Evolutionary conservation across 345 rosid genomes (phyloP).

Genomic region (Draba incana): DNA sequence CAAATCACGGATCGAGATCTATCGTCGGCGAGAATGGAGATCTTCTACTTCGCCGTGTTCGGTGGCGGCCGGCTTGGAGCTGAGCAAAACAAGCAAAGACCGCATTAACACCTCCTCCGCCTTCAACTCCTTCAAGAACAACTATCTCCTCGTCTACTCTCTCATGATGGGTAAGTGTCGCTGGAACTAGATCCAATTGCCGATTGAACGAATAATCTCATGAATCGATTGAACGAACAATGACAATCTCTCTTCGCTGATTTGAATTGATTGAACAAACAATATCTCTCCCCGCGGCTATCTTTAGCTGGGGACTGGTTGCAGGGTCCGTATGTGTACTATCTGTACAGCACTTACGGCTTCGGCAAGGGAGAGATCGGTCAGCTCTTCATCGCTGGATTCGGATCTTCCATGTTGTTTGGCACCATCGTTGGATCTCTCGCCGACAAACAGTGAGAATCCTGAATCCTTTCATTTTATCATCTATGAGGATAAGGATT

Average conservation of each 20-base stretch:
- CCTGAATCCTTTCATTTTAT: background rate
- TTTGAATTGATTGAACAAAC: background rate
- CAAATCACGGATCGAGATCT: background rate
- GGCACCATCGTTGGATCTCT: slow-evolving; percentile 83
- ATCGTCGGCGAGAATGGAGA: slow-evolving; percentile 47
- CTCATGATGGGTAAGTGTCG: slow-evolving; percentile 70
- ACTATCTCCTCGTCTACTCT: slow-evolving; percentile 72
- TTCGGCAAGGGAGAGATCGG: slow-evolving; percentile 73
- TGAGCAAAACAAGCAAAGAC: slow-evolving; percentile 68
- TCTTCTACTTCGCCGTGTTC: slow-evolving; percentile 63
- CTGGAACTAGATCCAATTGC: slow-evolving; percentile 11
- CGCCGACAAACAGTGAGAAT: slow-evolving; percentile 68
- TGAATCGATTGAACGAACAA: too few relatives aligned
- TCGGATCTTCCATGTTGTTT: slow-evolving; percentile 81
- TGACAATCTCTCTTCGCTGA: background rate
- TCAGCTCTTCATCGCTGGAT: slow-evolving; percentile 75
- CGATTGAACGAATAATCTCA: too few relatives aligned
- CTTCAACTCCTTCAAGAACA: slow-evolving; percentile 74
- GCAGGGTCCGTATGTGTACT: slow-evolving; percentile 83
- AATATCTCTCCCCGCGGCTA: background rate
- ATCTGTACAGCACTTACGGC: slow-evolving; percentile 69
- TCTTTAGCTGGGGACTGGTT: slow-evolving; percentile 64
- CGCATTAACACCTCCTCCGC: slow-evolving; percentile 59
- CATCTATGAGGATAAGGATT: too few relatives aligned
- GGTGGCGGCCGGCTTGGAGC: slow-evolving; percentile 58